These are phyloP conservation scores for Cruciata laevipes DNA, from an alignment of 257 asterid species.

Conservation along the genomic window DNA sequence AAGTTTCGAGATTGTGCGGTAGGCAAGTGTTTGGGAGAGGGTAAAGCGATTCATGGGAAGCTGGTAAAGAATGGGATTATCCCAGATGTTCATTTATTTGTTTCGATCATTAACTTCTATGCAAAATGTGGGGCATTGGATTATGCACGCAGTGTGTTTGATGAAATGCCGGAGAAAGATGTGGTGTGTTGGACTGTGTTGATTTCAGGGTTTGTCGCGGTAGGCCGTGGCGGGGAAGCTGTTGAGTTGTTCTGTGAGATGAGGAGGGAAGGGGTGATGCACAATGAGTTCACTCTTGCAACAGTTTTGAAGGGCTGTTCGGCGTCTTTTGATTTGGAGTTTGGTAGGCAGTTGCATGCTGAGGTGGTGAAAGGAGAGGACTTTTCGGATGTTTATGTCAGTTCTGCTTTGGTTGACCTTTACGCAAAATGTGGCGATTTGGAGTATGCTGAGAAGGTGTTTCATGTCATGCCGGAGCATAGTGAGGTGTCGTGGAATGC, in stretches of 20 bases:
- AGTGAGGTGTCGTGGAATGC: constrained; percentile 73
- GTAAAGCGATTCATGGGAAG: constrained; percentile 56
- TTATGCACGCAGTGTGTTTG: constrained; percentile 34
- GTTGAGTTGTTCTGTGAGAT: constrained; percentile 51
- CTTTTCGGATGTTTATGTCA: constrained; percentile 59
- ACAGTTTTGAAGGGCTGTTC: constrained; percentile 69
- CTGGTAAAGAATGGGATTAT: constrained; percentile 40
- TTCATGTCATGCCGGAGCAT: constrained; percentile 55
- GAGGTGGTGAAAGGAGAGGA: constrained; percentile 56
- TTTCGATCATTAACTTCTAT: constrained; percentile 69
- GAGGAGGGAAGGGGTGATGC: constrained; percentile 55
- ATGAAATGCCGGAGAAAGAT: constrained; percentile 48
- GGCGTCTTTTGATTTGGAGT: constrained; percentile 44
- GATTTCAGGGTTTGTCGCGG: constrained; percentile 74
- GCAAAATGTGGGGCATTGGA: constrained; percentile 55
- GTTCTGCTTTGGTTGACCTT: constrained; percentile 64
- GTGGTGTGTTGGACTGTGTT: constrained; percentile 77
- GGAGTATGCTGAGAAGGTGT: constrained; percentile 52
- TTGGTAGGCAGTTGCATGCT: constrained; percentile 69
- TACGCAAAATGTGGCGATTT: constrained; percentile 65
- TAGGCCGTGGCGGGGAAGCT: constrained; percentile 50
- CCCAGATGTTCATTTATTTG: constrained; percentile 61
- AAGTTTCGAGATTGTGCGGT: constrained; percentile 44
- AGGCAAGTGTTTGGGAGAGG: constrained; percentile 37
- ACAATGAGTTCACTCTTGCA: constrained; percentile 75